Evolutionary conservation across 805 yeast genomes (phyloP).

Genomic region (Nakazawaea peltata): DNA sequence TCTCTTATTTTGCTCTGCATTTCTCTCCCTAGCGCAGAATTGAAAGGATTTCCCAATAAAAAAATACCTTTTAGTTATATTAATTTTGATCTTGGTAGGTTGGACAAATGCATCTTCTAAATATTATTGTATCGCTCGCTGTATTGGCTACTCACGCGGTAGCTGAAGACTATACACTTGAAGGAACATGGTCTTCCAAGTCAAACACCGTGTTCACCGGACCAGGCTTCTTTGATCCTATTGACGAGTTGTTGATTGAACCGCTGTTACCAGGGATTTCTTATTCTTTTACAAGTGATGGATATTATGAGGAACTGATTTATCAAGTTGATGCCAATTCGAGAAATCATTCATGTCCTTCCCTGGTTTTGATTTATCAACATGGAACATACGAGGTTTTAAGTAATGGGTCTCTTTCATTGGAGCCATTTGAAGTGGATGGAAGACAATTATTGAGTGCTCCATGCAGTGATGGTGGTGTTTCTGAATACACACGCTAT

Average conservation of each 20-base stretch:
- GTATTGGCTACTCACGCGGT: too few relatives aligned
- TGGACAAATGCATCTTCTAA: too few relatives aligned
- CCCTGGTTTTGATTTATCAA: conserved; percentile 77
- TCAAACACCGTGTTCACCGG: conserved; percentile 95
- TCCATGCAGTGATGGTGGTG: conserved; percentile 66
- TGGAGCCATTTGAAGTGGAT: conserved; percentile 76
- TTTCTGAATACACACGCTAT: conserved; percentile 65
- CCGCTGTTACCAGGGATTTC: conserved; percentile 95
- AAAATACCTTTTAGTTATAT: too few relatives aligned
- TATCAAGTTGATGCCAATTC: conserved; percentile 74
- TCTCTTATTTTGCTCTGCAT: too few relatives aligned
- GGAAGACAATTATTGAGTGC: conserved; percentile 87
- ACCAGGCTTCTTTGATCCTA: conserved; percentile 92
- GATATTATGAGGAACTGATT: conserved; percentile 82
- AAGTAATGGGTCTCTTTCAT: conserved; percentile 56
- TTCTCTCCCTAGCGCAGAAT: too few relatives aligned
- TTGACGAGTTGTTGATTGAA: conserved; percentile 88
- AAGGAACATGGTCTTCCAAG: conserved; percentile 94
- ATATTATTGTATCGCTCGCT: too few relatives aligned
- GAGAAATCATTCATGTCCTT: conserved; percentile 69
- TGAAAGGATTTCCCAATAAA: too few relatives aligned
- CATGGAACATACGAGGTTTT: conserved; percentile 73
- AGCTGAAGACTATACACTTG: conserved; percentile 30
- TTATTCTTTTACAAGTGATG: conserved; percentile 89
- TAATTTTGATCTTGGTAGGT: too few relatives aligned